Evolutionary conservation across 441 rosid genomes (phyloP).

Genomic region (Erodium moschatum): DNA sequence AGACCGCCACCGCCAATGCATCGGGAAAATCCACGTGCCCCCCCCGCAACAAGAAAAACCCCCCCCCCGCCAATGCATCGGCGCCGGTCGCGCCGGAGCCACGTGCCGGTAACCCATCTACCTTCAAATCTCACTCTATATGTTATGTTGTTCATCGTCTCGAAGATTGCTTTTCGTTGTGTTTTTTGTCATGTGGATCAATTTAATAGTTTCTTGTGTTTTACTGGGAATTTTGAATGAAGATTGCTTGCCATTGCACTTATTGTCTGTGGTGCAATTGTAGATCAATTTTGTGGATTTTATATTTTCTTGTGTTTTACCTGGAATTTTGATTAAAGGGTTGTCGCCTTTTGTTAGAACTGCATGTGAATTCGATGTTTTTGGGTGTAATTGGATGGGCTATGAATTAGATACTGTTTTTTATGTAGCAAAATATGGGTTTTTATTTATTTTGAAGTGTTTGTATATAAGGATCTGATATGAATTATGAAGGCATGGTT

Average conservation of each 20-base stretch:
- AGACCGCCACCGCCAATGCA: background rate
- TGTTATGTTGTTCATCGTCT: background rate
- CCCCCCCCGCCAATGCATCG: background rate
- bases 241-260: too few relatives aligned
- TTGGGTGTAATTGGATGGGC: background rate
- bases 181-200: too few relatives aligned
- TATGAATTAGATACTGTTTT: background rate
- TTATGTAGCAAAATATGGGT: background rate
- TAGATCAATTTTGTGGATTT: too few relatives aligned
- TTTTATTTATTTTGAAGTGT: too few relatives aligned
- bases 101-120: constrained; percentile 1
- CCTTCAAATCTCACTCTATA: background rate
- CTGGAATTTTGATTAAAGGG: background rate
- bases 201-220: background rate
- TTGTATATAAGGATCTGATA: background rate
- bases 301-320: too few relatives aligned
- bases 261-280: too few relatives aligned
- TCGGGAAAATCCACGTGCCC: too few relatives aligned
- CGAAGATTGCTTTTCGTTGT: too few relatives aligned
- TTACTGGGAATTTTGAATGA: too few relatives aligned
- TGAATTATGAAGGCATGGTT: constrained; percentile 1
- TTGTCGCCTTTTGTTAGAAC: background rate
- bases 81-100: background rate
- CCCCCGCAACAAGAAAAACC: background rate
- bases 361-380: background rate